Conservation (phyloP, 495 filamentous ascomycete genomes). For the Elaphomyces granulatus region DNA sequence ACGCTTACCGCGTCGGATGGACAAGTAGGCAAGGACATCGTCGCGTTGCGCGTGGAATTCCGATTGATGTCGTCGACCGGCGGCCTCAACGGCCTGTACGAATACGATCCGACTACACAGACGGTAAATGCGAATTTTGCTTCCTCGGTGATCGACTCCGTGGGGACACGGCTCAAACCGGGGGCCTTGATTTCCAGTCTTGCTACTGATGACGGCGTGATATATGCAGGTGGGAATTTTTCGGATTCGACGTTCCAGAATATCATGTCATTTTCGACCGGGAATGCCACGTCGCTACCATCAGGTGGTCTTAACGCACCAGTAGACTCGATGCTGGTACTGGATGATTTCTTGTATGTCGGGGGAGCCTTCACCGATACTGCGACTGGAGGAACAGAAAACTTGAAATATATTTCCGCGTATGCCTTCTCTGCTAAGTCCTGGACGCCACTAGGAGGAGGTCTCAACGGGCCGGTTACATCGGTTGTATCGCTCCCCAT, state of each 20-base stretch:
- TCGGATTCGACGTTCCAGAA: slow-evolving; percentile 49
- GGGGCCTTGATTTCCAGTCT: slow-evolving; percentile 54
- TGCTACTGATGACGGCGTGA: slow-evolving; percentile 38
- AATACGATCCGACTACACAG: slow-evolving; percentile 57
- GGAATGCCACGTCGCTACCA: slow-evolving; percentile 45
- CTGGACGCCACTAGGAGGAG: slow-evolving; percentile 73
- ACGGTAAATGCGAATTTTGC: slow-evolving; percentile 48
- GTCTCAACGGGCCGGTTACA: slow-evolving; percentile 67
- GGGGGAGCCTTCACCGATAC: slow-evolving; percentile 79
- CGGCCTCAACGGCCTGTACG: slow-evolving; percentile 80
- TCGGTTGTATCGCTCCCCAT: slow-evolving; percentile 61
- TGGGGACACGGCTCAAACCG: slow-evolving; percentile 49
- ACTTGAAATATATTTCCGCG: slow-evolving; percentile 57
- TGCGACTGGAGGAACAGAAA: slow-evolving; percentile 38
- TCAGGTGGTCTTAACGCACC: slow-evolving; percentile 69
- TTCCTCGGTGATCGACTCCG: slow-evolving; percentile 56
- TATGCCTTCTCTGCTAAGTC: slow-evolving; percentile 53
- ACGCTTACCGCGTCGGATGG: slow-evolving; percentile 56
- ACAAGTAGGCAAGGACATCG: slow-evolving; percentile 58
- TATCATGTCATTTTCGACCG: slow-evolving; percentile 54
- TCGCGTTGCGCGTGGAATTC: slow-evolving; percentile 77
- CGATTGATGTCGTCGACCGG: slow-evolving; percentile 43
- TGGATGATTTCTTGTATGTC: slow-evolving; percentile 56
- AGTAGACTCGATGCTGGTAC: slow-evolving; percentile 52
- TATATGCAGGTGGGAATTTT: slow-evolving; percentile 80